Conservation (phyloP, 1,139 yeast genomes). For the Taiozyma sp. region DNA sequence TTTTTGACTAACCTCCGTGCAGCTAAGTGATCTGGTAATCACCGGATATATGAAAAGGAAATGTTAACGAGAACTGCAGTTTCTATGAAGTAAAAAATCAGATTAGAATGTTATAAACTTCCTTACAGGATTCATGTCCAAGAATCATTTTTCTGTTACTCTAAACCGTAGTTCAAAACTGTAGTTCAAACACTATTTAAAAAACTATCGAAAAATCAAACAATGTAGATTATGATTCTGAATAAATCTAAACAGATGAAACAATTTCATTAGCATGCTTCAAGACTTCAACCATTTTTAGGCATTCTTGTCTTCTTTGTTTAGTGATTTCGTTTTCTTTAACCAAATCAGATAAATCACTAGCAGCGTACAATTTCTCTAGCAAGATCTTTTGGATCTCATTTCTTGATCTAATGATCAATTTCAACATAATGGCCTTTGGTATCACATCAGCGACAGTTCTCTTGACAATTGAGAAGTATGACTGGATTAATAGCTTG, state of each 20-base stretch:
- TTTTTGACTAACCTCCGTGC: too few relatives aligned
- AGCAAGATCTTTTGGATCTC: slow-evolving; percentile 88
- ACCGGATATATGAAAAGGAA: too few relatives aligned
- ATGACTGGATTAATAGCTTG: slow-evolving; percentile 84
- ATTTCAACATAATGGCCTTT: slow-evolving; percentile 89
- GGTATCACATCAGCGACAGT: slow-evolving; percentile 93
- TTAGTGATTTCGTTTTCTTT: slow-evolving; percentile 92
- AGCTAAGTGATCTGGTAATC: too few relatives aligned
- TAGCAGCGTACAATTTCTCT: slow-evolving; percentile 79
- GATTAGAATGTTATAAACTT: too few relatives aligned
- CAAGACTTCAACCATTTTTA: slow-evolving; percentile 90
- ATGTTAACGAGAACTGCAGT: too few relatives aligned
- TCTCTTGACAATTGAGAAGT: slow-evolving; percentile 88
- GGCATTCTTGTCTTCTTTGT: slow-evolving; percentile 91
- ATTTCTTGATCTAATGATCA: slow-evolving; percentile 78
- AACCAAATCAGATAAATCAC: slow-evolving; percentile 71
- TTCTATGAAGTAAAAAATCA: too few relatives aligned
- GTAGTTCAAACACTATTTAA: neutral
- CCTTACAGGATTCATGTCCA: too few relatives aligned
- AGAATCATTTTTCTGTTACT: too few relatives aligned
- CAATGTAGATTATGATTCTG: neutral
- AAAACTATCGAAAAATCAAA: neutral
- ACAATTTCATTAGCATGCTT: slow-evolving; percentile 89
- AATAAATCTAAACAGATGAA: slow-evolving; percentile 55
- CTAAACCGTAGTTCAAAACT: neutral